Evolutionary conservation across 306 rosid genomes (phyloP).

Genomic region (Hippophae gyantsensis): DNA sequence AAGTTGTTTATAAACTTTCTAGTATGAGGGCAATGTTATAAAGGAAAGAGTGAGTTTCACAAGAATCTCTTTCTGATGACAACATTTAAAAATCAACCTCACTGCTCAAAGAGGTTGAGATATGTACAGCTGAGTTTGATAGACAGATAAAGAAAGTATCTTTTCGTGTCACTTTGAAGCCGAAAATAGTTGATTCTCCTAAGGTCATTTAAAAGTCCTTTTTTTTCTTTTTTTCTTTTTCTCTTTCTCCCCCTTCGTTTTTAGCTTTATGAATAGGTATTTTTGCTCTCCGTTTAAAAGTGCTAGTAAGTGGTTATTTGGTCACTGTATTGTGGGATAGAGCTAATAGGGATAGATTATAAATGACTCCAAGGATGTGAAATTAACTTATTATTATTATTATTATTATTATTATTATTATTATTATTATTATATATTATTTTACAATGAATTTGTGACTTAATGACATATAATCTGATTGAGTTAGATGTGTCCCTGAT

Average conservation of each 20-base stretch:
- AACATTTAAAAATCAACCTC: slow-evolving; percentile 20
- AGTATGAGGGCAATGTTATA: slow-evolving; percentile 4
- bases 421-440: too few relatives aligned
- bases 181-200: slow-evolving; percentile 20
- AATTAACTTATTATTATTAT: too few relatives aligned
- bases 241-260: neutral
- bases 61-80: slow-evolving; percentile 19
- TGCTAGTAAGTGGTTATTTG: too few relatives aligned
- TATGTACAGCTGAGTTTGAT: neutral
- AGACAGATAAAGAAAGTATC: neutral
- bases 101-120: slow-evolving; percentile 14
- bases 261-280: too few relatives aligned
- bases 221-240: neutral
- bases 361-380: too few relatives aligned
- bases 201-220: slow-evolving; percentile 4
- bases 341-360: too few relatives aligned
- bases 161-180: slow-evolving; percentile 15
- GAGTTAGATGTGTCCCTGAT: too few relatives aligned
- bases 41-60: slow-evolving; percentile 13
- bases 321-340: too few relatives aligned
- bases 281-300: too few relatives aligned
- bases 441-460: too few relatives aligned
- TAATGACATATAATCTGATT: too few relatives aligned
- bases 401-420: too few relatives aligned
- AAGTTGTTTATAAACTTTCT: neutral